Base-by-base conservation (phyloP, 495 filamentous ascomycete species). In the Lasiosphaeria hispida region DNA sequence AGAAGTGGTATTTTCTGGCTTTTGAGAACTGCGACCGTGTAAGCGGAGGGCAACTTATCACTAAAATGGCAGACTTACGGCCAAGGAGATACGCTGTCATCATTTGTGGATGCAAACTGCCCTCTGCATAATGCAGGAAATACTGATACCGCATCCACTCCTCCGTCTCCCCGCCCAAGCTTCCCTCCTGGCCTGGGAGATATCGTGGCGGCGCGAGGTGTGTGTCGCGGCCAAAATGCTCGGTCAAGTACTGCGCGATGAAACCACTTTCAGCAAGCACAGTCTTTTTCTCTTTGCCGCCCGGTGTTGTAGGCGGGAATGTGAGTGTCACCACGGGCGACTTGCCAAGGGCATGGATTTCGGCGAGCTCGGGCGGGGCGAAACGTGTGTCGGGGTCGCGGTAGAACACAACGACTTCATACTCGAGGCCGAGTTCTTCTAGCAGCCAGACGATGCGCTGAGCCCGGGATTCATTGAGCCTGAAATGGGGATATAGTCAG, bases 371-470 rank as follows among this genome's bases (percentile, higher is more conserved):
- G 0, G 77, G 64, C 0, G 91, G 90, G 0, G 92, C 92, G 7
- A 87, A 71, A 71, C 75, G 72, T 51, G 75, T 61, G 19, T 75
- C 57, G 40, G 70, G n/a, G 49, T 40, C 69, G 39, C 92, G 87
- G 59, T 87, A 84, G 81, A 85, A 94, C 47, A 81, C 81, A 61
- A 90, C 83, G 50, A 96, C 70, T 51, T 89, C 82, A 75, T 93
- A 96, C 47, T 85, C 73, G 30, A 96, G 52, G n/a, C 83, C 75
- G 52, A 94, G 84, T 61, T 94, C 91, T 71, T 94, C 88, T 49
- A 96, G 83, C 40, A 97, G 84, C 91, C 90, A 96, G 42, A 93
- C 77, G 60, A 96, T 88, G 45, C 91, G 86, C 59, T 96, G 90
- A 50, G 89, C 83, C 55, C 92, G 90, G 40, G 89, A 92, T 55